A percentile compares a stretch with the other conserved stretches of the same genome.
Evolutionary conservation across 306 rosid genomes (phyloP).

Genomic region (Cucurbita moschata): DNA sequence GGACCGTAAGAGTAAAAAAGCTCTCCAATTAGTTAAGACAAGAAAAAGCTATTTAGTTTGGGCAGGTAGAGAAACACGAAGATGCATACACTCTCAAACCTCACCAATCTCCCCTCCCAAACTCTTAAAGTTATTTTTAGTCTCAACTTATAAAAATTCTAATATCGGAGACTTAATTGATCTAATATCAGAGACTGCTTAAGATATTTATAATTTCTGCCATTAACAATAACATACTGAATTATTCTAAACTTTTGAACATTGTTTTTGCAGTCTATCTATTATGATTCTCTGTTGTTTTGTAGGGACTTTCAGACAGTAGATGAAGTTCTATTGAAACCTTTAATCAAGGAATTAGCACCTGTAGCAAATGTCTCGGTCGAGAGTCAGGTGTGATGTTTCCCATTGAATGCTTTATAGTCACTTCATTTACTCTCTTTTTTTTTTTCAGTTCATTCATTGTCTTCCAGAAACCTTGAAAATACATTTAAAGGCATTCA

Average conservation of each 20-base stretch:
- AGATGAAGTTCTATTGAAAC: slow-evolving; percentile 52
- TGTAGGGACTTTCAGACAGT: slow-evolving; percentile 61
- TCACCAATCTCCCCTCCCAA: background rate
- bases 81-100: background rate
- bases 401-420: background rate
- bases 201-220: background rate
- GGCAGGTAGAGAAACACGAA: background rate
- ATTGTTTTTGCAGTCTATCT: background rate
- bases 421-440: background rate
- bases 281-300: slow-evolving; percentile 4
- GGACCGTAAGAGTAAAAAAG: background rate
- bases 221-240: background rate
- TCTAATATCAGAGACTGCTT: background rate
- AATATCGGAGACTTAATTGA: background rate
- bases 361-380: slow-evolving; percentile 67
- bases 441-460: background rate
- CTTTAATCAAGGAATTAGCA: slow-evolving; percentile 54
- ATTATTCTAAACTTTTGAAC: background rate
- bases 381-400: slow-evolving; percentile 66
- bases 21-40: background rate
- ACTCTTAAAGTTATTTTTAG: background rate
- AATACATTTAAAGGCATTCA: background rate
- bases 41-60: background rate
- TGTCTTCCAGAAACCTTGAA: background rate
- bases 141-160: background rate